Conservation (phyloP, 345 rosid genomes). For the Anastatica hierochuntica region DNA sequence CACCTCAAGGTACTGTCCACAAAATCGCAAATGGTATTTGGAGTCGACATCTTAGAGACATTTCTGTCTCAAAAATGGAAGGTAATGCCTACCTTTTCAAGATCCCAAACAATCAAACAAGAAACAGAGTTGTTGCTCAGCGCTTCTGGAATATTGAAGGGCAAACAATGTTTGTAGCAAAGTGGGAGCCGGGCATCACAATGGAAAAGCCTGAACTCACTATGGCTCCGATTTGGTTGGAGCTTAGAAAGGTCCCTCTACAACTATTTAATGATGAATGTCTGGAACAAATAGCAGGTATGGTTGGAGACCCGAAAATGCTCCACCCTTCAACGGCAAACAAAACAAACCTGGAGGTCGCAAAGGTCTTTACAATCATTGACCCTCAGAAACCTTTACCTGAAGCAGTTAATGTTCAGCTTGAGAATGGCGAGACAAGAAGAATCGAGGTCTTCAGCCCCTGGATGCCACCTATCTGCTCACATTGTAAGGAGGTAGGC, state of each 20-base stretch:
- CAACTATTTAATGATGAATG: not conserved
- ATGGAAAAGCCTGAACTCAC: not conserved
- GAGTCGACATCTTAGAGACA: not conserved
- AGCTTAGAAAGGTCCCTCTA: not conserved
- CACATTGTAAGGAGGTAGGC: not conserved
- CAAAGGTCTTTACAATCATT: not conserved
- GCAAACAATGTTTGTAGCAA: not conserved
- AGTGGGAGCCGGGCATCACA: not conserved
- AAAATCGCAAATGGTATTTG: not conserved
- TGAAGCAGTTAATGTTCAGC: not conserved
- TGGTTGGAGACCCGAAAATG: not conserved
- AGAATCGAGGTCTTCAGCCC: not conserved
- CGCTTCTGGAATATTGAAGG: not conserved
- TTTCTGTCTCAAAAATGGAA: not conserved
- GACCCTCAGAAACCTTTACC: not conserved
- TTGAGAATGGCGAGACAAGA: not conserved
- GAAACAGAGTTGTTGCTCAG: not conserved
- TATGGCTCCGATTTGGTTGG: not conserved
- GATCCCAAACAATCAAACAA: not conserved
- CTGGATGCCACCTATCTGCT: not conserved
- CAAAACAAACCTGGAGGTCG: not conserved
- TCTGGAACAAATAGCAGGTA: not conserved
- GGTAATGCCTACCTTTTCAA: not conserved
- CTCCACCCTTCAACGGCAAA: not conserved
- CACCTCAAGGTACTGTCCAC: not conserved